Conservation (phyloP, 345 rosid genomes). For the Ceriops tagal region DNA sequence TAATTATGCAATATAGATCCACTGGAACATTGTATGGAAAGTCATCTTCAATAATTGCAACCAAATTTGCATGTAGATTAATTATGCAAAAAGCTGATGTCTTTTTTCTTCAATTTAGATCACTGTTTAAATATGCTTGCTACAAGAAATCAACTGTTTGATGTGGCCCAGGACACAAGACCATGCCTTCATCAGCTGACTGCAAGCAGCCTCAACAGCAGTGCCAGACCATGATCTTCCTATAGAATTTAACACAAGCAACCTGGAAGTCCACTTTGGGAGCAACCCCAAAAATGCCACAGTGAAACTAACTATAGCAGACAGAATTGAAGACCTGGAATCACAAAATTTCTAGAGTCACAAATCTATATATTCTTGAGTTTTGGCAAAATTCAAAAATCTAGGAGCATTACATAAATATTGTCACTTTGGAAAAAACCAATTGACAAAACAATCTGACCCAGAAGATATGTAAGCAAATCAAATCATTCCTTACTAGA, state of each 20-base stretch:
- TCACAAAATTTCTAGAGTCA: conserved; percentile 15
- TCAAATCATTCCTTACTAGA: too few species aligned
- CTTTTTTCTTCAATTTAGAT: not conserved
- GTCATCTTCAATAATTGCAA: too few species aligned
- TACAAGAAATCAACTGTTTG: not conserved
- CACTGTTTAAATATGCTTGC: not conserved
- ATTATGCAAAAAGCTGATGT: too few species aligned
- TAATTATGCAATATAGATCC: too few species aligned
- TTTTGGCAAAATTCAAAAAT: not conserved
- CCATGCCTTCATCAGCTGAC: conserved; percentile 61
- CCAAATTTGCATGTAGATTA: too few species aligned
- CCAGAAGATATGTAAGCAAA: not conserved
- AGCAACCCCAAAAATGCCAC: conserved; percentile 51
- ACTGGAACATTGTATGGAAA: too few species aligned
- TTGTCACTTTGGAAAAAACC: not conserved
- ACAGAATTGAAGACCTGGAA: conserved; percentile 63
- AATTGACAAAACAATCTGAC: not conserved
- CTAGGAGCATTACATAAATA: not conserved
- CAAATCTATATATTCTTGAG: not conserved
- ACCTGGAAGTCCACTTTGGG: conserved; percentile 43
- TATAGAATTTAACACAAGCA: conserved; percentile 39
- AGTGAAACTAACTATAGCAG: conserved; percentile 42
- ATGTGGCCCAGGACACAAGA: conserved; percentile 1
- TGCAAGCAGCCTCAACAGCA: conserved; percentile 64
- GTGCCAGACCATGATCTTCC: conserved; percentile 69